Conservation (phyloP, 2,329 filamentous ascomycete species). For the Colletotrichum spinosum region DNA sequence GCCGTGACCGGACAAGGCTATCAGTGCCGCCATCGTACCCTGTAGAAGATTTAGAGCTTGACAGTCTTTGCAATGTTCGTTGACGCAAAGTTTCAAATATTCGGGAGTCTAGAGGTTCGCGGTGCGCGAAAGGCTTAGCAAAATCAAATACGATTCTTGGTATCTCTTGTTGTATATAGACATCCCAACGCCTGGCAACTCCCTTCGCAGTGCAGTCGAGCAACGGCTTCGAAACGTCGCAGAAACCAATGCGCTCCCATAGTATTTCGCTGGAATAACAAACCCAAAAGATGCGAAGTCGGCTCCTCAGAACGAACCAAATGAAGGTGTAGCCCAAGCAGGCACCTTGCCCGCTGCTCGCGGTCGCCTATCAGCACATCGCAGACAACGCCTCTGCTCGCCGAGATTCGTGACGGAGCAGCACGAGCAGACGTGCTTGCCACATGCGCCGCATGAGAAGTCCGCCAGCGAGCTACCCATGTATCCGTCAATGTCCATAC, state of each 20-base stretch:
- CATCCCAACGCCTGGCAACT: too few relatives aligned
- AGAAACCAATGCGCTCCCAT: neutral
- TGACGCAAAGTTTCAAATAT: too few relatives aligned
- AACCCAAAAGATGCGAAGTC: neutral
- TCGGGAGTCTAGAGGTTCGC: too few relatives aligned
- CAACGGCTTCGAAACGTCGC: neutral
- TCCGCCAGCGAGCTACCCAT: constrained; percentile 41
- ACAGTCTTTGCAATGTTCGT: too few relatives aligned
- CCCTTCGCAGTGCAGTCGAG: too few relatives aligned
- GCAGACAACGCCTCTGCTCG: constrained; percentile 63
- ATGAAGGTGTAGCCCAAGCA: constrained; percentile 36
- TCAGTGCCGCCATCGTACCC: too few relatives aligned
- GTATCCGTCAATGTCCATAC: constrained; percentile 54
- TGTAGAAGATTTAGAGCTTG: too few relatives aligned
- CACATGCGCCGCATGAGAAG: constrained; percentile 59
- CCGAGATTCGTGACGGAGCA: constrained; percentile 71
- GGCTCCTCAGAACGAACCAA: neutral
- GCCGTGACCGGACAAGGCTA: too few relatives aligned
- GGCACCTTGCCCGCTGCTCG: constrained; percentile 34
- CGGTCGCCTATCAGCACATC: constrained; percentile 58
- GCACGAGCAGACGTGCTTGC: constrained; percentile 67
- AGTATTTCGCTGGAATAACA: too few relatives aligned
- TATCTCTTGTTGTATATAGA: too few relatives aligned
- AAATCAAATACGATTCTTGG: too few relatives aligned
- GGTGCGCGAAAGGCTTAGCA: too few relatives aligned